These are phyloP conservation scores for Glebionis coronaria DNA, from an alignment of 129 eudicot species.

Conservation along the genomic window DNA sequence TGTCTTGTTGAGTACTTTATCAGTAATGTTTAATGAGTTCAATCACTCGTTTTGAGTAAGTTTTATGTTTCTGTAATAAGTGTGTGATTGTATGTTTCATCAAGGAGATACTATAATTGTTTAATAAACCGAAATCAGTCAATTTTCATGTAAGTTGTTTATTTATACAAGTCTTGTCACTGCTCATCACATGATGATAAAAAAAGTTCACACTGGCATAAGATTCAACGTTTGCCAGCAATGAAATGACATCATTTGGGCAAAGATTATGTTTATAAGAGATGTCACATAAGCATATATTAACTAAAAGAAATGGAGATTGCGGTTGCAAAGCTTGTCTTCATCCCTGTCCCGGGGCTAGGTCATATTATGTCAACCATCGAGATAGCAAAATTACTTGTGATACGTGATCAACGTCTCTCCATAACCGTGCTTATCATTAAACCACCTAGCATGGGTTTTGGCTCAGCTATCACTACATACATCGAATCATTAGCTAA, in stretches of 20 bases:
- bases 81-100: too few relatives aligned
- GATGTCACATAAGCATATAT: neutral
- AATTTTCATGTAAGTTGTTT: too few relatives aligned
- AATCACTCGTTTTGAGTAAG: too few relatives aligned
- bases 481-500: conserved; percentile 4
- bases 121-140: too few relatives aligned
- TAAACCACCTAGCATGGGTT: neutral
- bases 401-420: conserved; percentile 21
- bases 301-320: conserved; percentile 13
- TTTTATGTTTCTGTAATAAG: too few relatives aligned
- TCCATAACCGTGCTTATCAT: conserved; percentile 25
- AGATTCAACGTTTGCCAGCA: neutral
- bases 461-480: neutral
- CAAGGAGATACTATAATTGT: too few relatives aligned
- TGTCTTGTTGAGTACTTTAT: too few relatives aligned
- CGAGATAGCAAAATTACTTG: conserved; percentile 25
- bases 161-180: too few relatives aligned
- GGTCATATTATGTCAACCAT: conserved; percentile 28
- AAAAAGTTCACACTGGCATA: too few relatives aligned
- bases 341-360: conserved; percentile 28
- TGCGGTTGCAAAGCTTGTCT: conserved; percentile 19
- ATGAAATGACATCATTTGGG: neutral
- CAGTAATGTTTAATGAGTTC: too few relatives aligned
- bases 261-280: neutral
- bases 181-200: too few relatives aligned